Percentiles rank a stretch among this genome's conserved stretches.
These are phyloP conservation scores for Aspergillus mulundensis DNA, from an alignment of 495 filamentous ascomycete species.

Conservation along the genomic window DNA sequence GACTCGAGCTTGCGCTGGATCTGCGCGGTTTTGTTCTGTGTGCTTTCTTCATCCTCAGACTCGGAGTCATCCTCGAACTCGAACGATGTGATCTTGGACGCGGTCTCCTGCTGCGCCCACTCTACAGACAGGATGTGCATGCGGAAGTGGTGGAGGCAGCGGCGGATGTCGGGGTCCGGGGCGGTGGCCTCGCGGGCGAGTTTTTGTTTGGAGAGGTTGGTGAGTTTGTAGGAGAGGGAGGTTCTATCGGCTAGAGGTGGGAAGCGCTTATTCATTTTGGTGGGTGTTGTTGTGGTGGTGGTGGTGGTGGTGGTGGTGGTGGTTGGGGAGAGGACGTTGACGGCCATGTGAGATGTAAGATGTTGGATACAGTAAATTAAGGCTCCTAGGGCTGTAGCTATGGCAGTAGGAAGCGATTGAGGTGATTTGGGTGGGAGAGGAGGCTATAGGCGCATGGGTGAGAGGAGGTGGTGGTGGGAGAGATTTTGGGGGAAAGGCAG, in stretches of 20 bases:
- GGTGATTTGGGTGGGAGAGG: background rate
- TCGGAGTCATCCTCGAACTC: constrained; percentile 34
- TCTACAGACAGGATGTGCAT: constrained; percentile 36
- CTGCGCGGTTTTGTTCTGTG: background rate
- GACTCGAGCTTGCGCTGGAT: background rate
- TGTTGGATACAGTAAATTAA: background rate
- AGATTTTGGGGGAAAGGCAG: background rate
- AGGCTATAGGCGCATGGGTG: background rate
- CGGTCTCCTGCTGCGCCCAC: constrained; percentile 42
- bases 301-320: constrained; percentile 27
- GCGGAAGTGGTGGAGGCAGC: constrained; percentile 41
- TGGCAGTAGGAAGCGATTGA: constrained; percentile 2
- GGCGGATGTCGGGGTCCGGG: constrained; percentile 39
- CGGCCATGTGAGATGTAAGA: constrained; percentile 1
- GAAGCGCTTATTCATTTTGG: constrained; percentile 36
- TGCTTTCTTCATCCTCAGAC: constrained; percentile 25
- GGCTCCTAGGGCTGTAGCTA: background rate
- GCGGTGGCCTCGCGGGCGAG: constrained; percentile 39
- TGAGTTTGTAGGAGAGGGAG: constrained; percentile 41
- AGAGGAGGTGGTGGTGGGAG: background rate
- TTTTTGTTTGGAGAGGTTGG: constrained; percentile 40
- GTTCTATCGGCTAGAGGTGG: constrained; percentile 42
- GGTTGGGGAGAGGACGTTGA: constrained; percentile 16
- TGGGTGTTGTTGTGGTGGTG: constrained; percentile 21
- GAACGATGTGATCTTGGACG: constrained; percentile 40